Conservation (phyloP, 192 early-diverging fungal genomes). For the Mortierella alpina region DNA sequence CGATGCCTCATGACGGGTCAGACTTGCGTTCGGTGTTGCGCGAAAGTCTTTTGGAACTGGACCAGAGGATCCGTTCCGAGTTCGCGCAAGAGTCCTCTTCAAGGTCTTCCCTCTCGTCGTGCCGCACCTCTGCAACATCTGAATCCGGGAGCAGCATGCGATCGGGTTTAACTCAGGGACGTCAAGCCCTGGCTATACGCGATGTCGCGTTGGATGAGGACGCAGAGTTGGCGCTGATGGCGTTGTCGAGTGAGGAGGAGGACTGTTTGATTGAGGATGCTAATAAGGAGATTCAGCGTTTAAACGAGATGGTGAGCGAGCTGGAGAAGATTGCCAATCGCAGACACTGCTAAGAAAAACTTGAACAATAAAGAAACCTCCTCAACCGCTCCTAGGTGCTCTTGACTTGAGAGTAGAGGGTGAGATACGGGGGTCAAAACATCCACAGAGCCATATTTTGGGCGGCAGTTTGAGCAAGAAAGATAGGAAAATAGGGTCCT, state of each 20-base stretch:
- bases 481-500: too few species aligned
- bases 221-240: not conserved
- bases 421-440: too few species aligned
- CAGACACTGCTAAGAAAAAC: too few species aligned
- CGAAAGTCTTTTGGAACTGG: conserved; percentile 33
- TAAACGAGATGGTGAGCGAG: conserved; percentile 9
- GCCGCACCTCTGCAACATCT: not conserved
- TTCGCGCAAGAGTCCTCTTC: not conserved
- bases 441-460: too few species aligned
- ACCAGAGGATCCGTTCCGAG: conserved; percentile 20
- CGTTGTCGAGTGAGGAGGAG: not conserved
- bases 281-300: not conserved
- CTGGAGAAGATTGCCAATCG: not conserved
- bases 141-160: not conserved
- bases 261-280: not conserved
- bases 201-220: not conserved
- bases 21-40: conserved; percentile 19
- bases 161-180: too few species aligned
- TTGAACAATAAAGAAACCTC: too few species aligned
- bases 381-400: too few species aligned
- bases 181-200: not conserved
- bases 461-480: too few species aligned
- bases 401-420: too few species aligned
- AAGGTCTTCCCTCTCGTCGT: conserved; percentile 11
- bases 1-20: not conserved